Evolutionary conservation across 305 asterid genomes (phyloP).

Genomic region (Solanum hybrid): DNA sequence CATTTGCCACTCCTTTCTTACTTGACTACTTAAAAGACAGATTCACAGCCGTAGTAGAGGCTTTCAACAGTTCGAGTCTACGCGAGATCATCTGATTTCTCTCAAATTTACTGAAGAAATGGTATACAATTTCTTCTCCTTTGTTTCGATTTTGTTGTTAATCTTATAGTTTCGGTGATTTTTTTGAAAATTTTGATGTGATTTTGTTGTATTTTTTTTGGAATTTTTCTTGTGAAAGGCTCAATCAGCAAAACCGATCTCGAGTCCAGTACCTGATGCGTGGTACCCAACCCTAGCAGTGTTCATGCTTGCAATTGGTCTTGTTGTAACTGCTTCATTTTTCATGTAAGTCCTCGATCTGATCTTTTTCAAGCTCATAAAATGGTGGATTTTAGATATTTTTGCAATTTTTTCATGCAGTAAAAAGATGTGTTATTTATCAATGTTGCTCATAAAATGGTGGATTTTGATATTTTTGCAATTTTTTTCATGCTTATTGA

Average conservation of each 20-base stretch:
- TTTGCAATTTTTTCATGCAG: neutral
- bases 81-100: neutral
- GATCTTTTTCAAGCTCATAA: neutral
- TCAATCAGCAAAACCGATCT: slow-evolving; percentile 67
- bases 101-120: neutral
- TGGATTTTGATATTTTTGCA: neutral
- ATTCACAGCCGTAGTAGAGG: neutral
- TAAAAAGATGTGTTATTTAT: neutral
- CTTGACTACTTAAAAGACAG: neutral
- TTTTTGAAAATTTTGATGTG: neutral
- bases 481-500: neutral
- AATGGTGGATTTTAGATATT: neutral
- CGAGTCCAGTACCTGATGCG: slow-evolving; percentile 78
- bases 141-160: neutral
- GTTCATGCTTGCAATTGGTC: slow-evolving; percentile 77
- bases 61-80: neutral
- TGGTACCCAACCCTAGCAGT: slow-evolving; percentile 82
- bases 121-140: slow-evolving; percentile 5
- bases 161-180: accelerated
- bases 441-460: neutral
- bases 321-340: slow-evolving; percentile 65
- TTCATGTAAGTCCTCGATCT: slow-evolving; percentile 51
- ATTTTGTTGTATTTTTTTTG: neutral
- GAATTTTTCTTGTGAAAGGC: slow-evolving; percentile 16
- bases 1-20: neutral